phyloP scores from a whole-genome alignment of 208 protist genomes.

The Porcisia deanei region DNA sequence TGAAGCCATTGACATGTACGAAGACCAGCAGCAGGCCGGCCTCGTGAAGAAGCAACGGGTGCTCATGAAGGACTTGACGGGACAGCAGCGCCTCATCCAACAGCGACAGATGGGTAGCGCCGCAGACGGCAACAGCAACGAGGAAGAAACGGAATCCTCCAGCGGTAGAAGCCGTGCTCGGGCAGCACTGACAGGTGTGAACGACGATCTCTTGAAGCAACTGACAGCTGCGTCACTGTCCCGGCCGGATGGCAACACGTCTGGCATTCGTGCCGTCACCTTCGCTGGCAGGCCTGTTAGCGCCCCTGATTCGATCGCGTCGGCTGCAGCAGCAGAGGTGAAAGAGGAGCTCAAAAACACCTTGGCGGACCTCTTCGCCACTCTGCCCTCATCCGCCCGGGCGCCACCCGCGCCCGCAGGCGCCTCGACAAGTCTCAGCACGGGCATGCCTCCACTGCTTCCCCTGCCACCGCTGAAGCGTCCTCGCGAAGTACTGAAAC shows the following conservation, averaged over 20 bases:
- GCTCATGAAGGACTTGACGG: conserved; percentile 58
- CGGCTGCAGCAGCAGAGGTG: conserved; percentile 14
- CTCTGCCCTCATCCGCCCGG: conserved; percentile 6
- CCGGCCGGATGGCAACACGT: background rate
- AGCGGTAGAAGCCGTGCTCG: conserved; percentile 19
- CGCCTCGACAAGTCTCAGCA: background rate
- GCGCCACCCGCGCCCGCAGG: background rate
- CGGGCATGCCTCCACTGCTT: conserved; percentile 1
- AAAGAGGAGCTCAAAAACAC: conserved; percentile 25
- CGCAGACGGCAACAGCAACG: conserved; percentile 8
- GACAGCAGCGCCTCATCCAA: conserved; percentile 28
- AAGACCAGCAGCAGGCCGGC: conserved; percentile 64
- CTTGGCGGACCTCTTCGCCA: conserved; percentile 26
- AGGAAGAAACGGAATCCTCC: conserved; percentile 1
- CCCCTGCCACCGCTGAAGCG: conserved; percentile 24
- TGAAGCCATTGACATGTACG: conserved; percentile 67
- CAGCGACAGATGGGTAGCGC: conserved; percentile 24
- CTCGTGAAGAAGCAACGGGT: conserved; percentile 61
- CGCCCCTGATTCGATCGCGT: conserved; percentile 1
- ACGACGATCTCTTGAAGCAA: conserved; percentile 31
- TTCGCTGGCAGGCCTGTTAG: background rate
- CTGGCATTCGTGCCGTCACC: background rate
- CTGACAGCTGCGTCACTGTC: conserved; percentile 6
- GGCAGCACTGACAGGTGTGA: conserved; percentile 30
- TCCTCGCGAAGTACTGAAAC: conserved; percentile 11